Base-by-base conservation (phyloP, 352 stramenopile genomes). In the Globisporangium yorkense region DNA sequence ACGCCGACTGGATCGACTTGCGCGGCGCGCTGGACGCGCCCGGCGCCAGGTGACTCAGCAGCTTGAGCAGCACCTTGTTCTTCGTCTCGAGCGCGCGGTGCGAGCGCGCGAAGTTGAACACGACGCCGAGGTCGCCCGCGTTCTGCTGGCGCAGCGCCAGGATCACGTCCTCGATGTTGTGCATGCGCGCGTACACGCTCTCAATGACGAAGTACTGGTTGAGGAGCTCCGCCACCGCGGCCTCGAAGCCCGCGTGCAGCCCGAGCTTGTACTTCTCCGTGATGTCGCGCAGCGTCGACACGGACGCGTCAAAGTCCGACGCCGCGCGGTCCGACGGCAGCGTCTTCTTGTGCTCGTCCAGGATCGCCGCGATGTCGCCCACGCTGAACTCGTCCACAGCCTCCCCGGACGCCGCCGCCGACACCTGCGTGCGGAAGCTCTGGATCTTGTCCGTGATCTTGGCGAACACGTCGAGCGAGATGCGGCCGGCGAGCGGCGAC, bases 401-500 rank as follows among this genome's bases (percentile, higher is more conserved):
- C 24, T 9, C 35, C 35, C 12, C 35, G 35, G 35, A 13, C 35
- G 62, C 62, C 10, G 64, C 63, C 33, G 66, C 58, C 43, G 66
- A 24, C 47, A 84, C 65, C 39, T 74, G 63, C 37, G 75, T 75
- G 51, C 84, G 83, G 63, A 92, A 93, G 35, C 68, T 70, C 65
- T 92, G 70, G 44, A 91, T 75, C 71, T 88, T 80, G 68, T 89
- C 78, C 24, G 75, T 88, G 56, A 99, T 92, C 52, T 89, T 75
- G 24, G 88, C 80, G 61, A 97, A 97, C 44, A 99, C 79, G 18
- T 88, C 67, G 1, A 88, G 81, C 43, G 98, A 93, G 59, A 99
- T 98, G 58, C 96, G 87, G n/a, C 96, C 94, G 44, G 91, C 96
- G 7, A 99, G 83, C 8, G 98, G 91, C 35, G 97, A 98, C 61